Evolutionary conservation across 2,329 filamentous ascomycete species (phyloP), one percentile per base, ranked within the genome.

Genomic region (Cercospora nicotianae): DNA sequence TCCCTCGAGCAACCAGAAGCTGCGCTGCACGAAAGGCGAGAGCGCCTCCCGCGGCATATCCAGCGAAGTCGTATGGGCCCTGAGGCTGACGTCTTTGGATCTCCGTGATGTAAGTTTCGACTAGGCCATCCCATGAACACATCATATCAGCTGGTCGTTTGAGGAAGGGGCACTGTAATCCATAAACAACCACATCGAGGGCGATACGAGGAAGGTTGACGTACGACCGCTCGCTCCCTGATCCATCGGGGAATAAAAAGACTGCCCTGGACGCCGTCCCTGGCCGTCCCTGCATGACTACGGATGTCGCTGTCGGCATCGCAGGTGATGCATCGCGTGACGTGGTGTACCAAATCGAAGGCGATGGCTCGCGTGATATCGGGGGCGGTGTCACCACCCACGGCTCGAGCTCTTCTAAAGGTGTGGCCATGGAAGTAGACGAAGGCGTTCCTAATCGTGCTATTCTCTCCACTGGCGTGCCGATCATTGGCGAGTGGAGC

Each of bases 101-200:
- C 58, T 72, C 67, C 64, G 81, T 77, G 5, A 65, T 20, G 63
- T 64, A 73, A 16, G 36, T 31, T 13, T 39, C 45, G 8, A 63
- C 60, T 4, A 70, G 55, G 6, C 64, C 61, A 20, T 67, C 68
- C 30, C 64, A 58, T 18, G 67, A 63, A 30, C 63, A 67, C 7
- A 51, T 60, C 65, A 70, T 55, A 20, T 67, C 63, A 42, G 51
- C 64, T 20, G 70, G 66, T 26, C 57, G 45, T 23, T 64, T 65
- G 60, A 70, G 74, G 72, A 75, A 83, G 3, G 81, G 81, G 57
- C 75, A 80, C 73, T 83, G 82, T 9, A 83, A 81, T 18, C 85
- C 87, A 57, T 64, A 67, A 28, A 71, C 64, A n/a, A 61, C 65
- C 39, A 67, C 28, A 42, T 69, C 67, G 7, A 58, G 45, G 2